Evolutionary conservation across 2,329 filamentous ascomycete genomes (phyloP), one percentile per base, ranked within the genome.

Genomic region (Cladobotryum protrusum): DNA sequence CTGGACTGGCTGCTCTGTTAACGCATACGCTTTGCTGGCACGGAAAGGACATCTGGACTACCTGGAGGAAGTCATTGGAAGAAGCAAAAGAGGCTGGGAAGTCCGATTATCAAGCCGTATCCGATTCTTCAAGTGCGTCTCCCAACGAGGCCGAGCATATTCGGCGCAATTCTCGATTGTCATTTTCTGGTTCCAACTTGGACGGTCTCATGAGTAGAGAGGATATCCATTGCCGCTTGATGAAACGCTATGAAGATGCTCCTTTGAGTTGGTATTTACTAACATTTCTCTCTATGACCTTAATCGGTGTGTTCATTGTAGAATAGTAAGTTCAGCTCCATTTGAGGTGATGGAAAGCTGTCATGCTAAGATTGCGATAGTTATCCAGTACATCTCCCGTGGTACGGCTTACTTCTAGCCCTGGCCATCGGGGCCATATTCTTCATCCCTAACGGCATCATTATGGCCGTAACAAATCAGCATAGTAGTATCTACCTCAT

Each of bases 401-500:
- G 89, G 86, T 93, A 93, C 60, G 89, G 89, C 4, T 74, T 95
- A 3, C 73, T 95, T 14, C 76, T 95, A 5, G 87, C 89, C 1
- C 76, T 95, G 2, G 79, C 75, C 20, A 89, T 95, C 48, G 89
- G 88, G 53, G 82, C 84, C 17, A 67, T 92, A 48, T 85, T 95
- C 53, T 95, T 95, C 71, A 89, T 95, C 52, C 89, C 89, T 11
- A 92, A 93, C 56, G 89, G 89, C 53, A 93, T 95, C 63, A 87
- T 95, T 60, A 95, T 93, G 87, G 89, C 89, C 14, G 89, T 95
- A 57, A 95, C 89, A 9, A 95, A 93, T 65, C 88, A 92, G 63
- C 87, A 93, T 66, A 89, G 83, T 67, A 89, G 85, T 65, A 88
- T 92, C 57, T 93, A 92, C 64, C 77, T 93, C 34, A 87, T 93